A percentile compares a stretch with the other conserved stretches of the same genome.
phyloP scores from a whole-genome alignment of 164 flowering plant species.

The Chloranthus sessilifolius region DNA sequence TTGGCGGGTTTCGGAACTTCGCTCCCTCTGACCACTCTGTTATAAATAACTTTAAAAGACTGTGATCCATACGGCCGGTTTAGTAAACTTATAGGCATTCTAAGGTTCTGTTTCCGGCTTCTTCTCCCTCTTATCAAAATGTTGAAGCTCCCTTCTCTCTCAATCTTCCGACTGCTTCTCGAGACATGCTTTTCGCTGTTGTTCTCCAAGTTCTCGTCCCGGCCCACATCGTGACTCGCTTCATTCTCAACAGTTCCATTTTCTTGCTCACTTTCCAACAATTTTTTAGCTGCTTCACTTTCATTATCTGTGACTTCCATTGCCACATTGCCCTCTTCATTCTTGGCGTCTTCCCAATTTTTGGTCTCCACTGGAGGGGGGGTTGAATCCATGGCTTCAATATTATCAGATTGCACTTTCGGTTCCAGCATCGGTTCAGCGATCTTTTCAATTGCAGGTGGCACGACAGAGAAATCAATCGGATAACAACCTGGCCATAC shows the following conservation, averaged over 20 bases:
- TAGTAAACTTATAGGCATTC: conserved; percentile 92
- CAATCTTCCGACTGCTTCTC: conserved; percentile 29
- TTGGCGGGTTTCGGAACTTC: conserved; percentile 47
- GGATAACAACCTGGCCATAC: conserved; percentile 84
- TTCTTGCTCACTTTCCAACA: conserved; percentile 29
- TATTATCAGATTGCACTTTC: conserved; percentile 24
- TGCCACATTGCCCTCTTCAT: conserved; percentile 28
- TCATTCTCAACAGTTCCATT: conserved; percentile 26
- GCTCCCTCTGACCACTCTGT: conserved; percentile 80
- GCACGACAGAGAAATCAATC: conserved; percentile 51
- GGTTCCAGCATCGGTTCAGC: conserved; percentile 35
- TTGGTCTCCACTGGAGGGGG: conserved; percentile 46
- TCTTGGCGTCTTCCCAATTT: conserved; percentile 31
- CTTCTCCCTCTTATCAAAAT: conserved; percentile 80
- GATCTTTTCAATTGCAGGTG: conserved; percentile 50
- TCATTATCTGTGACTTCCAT: conserved; percentile 28
- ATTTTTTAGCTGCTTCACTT: conserved; percentile 21
- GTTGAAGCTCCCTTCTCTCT: conserved; percentile 72
- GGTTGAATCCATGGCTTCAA: conserved; percentile 26
- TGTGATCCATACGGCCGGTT: conserved; percentile 80
- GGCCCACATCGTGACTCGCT: conserved; percentile 8
- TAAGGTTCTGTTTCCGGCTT: conserved; percentile 82
- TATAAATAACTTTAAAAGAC: conserved; percentile 71
- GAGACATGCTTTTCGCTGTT: conserved; percentile 25
- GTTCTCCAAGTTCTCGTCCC: conserved; percentile 26